Evolutionary conservation across 2,329 filamentous ascomycete genomes (phyloP), one percentile per base, ranked within the genome.

Genomic region (Akanthomyces dipterigenus): DNA sequence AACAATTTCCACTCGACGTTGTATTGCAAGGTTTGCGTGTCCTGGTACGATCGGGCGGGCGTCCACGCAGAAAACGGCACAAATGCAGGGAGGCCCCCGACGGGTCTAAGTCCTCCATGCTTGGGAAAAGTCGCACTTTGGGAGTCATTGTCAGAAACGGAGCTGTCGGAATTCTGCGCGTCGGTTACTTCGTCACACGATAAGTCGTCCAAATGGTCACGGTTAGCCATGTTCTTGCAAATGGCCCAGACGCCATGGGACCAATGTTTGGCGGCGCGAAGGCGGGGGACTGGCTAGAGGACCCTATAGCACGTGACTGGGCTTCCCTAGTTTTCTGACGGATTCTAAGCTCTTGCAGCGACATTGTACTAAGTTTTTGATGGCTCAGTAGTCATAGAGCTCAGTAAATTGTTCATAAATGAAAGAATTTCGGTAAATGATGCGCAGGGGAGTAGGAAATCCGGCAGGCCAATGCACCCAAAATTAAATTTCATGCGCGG

Each of bases 1-100:
- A n/a, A 49, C 49, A 61, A 24, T 54, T 49, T 61, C 58, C 58
- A 61, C 34, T 61, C 58, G n/a, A 61, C 43, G 26, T 61, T 55
- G 38, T 61, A 61, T 36, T 16, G 42, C 51, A 55, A 20, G 34
- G 50, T 48, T 49, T 36, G 40, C 38, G 53, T 31, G 28, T 45
- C 50, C 28, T 55, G 7, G 24, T 61, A 46, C 26, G 49, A 61
- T 40, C 12, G 11, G 22, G 48, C 38, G 8, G 48, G 22, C 9
- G 16, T 51, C 48, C 48, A 51, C n/a, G 22, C 40, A 16, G 40
- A 5, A 31, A 31, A 31, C 28, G 28, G 28, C 28, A 31, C 40
- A 43, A 43, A 43, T 20, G n/a, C 40, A 43, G 40, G 40, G 40
- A 43, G 40, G 40, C 40, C 40, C 40, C 40, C 40, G n/a, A 14